These are phyloP conservation scores for Pseudozyma sp. DNA, from an alignment of 1,284 basidiomycete genomes.

Conservation along the genomic window DNA sequence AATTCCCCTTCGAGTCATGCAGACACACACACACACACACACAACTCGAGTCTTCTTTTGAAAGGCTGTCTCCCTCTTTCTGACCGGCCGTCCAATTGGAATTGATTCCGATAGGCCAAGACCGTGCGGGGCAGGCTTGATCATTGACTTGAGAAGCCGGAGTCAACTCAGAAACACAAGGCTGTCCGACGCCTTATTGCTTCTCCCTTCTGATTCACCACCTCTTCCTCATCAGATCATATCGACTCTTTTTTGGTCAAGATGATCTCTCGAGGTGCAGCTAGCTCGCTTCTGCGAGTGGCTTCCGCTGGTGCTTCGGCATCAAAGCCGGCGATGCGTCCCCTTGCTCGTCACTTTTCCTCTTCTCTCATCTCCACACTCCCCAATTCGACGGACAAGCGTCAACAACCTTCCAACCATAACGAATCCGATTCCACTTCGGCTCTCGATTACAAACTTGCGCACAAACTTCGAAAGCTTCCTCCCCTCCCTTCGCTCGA, in stretches of 20 bases:
- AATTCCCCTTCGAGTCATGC: constrained; percentile 25
- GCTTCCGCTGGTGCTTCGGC: constrained; percentile 24
- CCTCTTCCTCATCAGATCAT: constrained; percentile 5
- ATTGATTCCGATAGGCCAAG: constrained; percentile 10
- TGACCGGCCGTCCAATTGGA: constrained; percentile 8
- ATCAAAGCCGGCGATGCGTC: constrained; percentile 25
- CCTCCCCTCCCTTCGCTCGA: constrained; percentile 68
- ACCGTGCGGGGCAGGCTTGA: constrained; percentile 16
- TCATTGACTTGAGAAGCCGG: constrained; percentile 12
- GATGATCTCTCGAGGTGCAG: constrained; percentile 44
- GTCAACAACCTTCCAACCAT: constrained; percentile 29
- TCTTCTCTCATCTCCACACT: constrained; percentile 17
- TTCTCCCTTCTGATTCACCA: constrained; percentile 3
- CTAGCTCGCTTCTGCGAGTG: constrained; percentile 30
- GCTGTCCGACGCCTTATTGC: not conserved
- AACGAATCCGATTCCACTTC: constrained; percentile 74
- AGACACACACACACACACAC: not conserved
- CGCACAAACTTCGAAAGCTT: constrained; percentile 71
- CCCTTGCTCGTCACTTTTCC: constrained; percentile 16
- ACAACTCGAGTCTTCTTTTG: not conserved
- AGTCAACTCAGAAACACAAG: not conserved
- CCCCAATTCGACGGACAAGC: constrained; percentile 39
- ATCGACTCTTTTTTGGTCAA: constrained; percentile 7
- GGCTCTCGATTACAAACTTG: constrained; percentile 90
- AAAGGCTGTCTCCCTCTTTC: no score